Base-by-base conservation (phyloP, 441 rosid genomes). In the Pelargonium australe region DNA sequence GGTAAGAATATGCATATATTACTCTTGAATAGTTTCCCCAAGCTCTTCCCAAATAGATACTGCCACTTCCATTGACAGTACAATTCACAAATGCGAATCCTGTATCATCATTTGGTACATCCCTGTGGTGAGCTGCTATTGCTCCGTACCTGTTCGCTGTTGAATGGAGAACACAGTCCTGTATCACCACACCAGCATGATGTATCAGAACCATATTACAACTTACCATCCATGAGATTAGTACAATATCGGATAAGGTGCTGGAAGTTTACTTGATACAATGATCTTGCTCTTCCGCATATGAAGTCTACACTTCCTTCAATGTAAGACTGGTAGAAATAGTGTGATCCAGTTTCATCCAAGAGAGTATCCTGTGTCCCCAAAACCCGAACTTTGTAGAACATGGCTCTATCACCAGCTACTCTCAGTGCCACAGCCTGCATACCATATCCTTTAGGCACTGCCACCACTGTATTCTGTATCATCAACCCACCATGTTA, bases 281-380 rank as follows among this genome's bases (percentile, higher is more conserved):
- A 92, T 0, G 99, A 86, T 67, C 78, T 89, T 5, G 86, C 89
- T 55, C 78, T 80, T 45, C 99, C 99, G 55, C 89, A 95, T 63
- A 95, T 88, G 85, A 95, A 95, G 47, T 95, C 99, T 0, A 91
- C 75, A 61, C 75, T 85, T 70, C 99, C 97, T 78, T 83, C 90
- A 72, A 94, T 87, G 64, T 86, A 75, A 68, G 85, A 88, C 58
- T 79, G 85, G 65, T 80, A 88, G 72, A 80, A 94, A 76, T 86
- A 94, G 57, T 91, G 99, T 5, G 95, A 82, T 23, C 99, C 99
- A 8, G 67, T 70, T 16, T 86, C 97, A 77, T 91, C 97, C 66
- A 84, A 70, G 34, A 95, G 96, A 0, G 97, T 94, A 76, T 95
- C 99, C 79, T 95, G 99, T 25, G 96, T 78, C 71, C 97, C 99